Base-by-base conservation (phyloP, 805 yeast species). In the Barnettozyma populi region DNA sequence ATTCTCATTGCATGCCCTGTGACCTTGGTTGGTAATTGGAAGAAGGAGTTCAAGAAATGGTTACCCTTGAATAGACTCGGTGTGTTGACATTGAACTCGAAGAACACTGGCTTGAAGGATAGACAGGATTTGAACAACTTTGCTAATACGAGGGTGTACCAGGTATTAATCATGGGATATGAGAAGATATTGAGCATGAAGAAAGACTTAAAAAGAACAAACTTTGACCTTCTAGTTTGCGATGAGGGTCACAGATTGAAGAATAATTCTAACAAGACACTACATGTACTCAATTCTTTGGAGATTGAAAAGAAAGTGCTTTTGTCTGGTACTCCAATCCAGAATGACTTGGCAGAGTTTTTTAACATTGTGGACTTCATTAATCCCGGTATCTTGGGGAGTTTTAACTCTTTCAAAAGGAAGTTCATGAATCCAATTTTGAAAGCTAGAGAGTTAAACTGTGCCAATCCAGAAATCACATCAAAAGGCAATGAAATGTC, bases 161-260 rank as follows among this genome's bases (percentile, higher is more conserved):
- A 90, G 57, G 88, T 94, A 0, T 62, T 94, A 58, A 77, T 94
- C 7, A 76, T 90, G 53, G 96, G 97, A 3, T 94, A 94, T 63
- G 99, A 94, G 60, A 86, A 86, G 58, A 70, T 90, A 34, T 63
- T 80, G 14, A 73, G 74, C 14, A 71, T 81, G 57, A 65, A 74
- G 20, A 69, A 71, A 7, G 83, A 84, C 49, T 58, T 86, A 7
- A 56, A 53, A 23, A 49, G 56, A 20, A 60, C 64, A 7, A 52
- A 57, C 10, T 71, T 79, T 36, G 98, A 90, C 61, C 55, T 94
- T 16, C 67, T 94, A 18, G 78, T 94, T 1, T 94, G 63, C 64
- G 99, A 94, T 64, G 99, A 94, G 61, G 99, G 98, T 2, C 99
- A 94, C 63, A 72, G 96, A 43, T 72, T 94, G 54, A 94, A 92